Conservation (phyloP, 176 grass and related monocot species). For the Avena eriantha region DNA sequence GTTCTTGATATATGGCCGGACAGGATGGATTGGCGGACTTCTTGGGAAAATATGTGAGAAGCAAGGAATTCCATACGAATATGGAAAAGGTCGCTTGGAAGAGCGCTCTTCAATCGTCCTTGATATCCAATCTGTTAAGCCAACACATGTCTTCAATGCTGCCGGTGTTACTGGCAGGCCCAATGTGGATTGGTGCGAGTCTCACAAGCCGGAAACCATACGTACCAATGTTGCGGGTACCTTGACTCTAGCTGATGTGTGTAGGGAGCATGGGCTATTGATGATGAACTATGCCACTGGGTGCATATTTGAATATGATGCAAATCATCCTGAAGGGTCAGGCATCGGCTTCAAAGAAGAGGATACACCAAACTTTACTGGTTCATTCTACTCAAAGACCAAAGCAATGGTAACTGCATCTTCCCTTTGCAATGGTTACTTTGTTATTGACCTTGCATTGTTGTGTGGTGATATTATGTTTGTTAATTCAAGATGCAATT, state of each 20-base stretch:
- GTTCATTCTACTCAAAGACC: slow-evolving; percentile 84
- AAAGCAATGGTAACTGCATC: slow-evolving; percentile 73
- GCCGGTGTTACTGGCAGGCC: slow-evolving; percentile 81
- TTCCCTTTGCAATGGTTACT: not conserved
- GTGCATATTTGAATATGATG: slow-evolving; percentile 88
- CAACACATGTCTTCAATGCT: slow-evolving; percentile 91
- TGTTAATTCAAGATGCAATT: slow-evolving; percentile 18
- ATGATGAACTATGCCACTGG: slow-evolving; percentile 87
- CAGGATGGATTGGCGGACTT: slow-evolving; percentile 86
- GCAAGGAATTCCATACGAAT: slow-evolving; percentile 69
- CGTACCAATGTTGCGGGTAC: slow-evolving; percentile 80
- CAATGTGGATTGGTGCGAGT: slow-evolving; percentile 92
- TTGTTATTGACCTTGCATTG: slow-evolving; percentile 8
- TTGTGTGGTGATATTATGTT: slow-evolving; percentile 1
- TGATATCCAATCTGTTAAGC: slow-evolving; percentile 72
- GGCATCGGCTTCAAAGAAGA: slow-evolving; percentile 83
- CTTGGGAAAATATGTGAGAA: slow-evolving; percentile 91
- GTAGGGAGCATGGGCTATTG: slow-evolving; percentile 67
- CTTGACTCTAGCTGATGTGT: slow-evolving; percentile 71
- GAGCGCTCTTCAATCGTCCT: slow-evolving; percentile 58
- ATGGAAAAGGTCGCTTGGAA: slow-evolving; percentile 79
- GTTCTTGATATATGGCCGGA: slow-evolving; percentile 80
- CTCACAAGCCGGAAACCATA: slow-evolving; percentile 80
- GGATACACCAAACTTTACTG: slow-evolving; percentile 75
- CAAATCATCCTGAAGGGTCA: slow-evolving; percentile 69